These are phyloP conservation scores for Aleurites moluccanus DNA, from an alignment of 441 rosid species.

Conservation along the genomic window DNA sequence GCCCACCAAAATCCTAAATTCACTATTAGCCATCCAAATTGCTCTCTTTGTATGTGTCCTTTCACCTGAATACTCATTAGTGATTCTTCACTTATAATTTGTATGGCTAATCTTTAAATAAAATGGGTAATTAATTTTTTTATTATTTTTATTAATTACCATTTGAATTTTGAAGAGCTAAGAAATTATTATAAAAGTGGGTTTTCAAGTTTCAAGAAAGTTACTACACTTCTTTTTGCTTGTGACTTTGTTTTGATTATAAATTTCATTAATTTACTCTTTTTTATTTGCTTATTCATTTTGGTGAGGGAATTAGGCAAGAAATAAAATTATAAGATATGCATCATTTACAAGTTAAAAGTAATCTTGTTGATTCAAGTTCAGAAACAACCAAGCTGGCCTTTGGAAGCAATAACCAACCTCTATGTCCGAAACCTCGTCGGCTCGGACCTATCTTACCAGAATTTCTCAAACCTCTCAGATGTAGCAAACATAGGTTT, in stretches of 20 bases:
- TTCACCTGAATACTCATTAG: slow-evolving; percentile 34
- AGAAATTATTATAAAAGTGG: background rate
- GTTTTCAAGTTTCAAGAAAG: slow-evolving; percentile 15
- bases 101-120: slow-evolving; percentile 14
- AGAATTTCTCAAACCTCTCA: slow-evolving; percentile 55
- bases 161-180: slow-evolving; percentile 11
- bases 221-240: slow-evolving; percentile 6
- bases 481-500: slow-evolving; percentile 58
- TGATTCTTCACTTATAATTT: slow-evolving; percentile 18
- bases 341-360: slow-evolving; percentile 50
- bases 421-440: slow-evolving; percentile 77
- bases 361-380: slow-evolving; percentile 38
- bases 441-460: slow-evolving; percentile 50
- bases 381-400: slow-evolving; percentile 24
- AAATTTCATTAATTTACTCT: background rate
- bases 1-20: slow-evolving; percentile 36
- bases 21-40: slow-evolving; percentile 49
- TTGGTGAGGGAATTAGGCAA: background rate
- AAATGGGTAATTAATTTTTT: background rate
- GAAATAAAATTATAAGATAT: slow-evolving; percentile 24
- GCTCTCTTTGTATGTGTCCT: background rate
- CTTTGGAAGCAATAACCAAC: slow-evolving; percentile 29
- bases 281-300: too few species aligned
- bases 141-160: background rate
- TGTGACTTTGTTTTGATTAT: slow-evolving; percentile 21